These are phyloP conservation scores for Gonapodya sp. DNA, from an alignment of 192 early-diverging fungal species.

Conservation along the genomic window DNA sequence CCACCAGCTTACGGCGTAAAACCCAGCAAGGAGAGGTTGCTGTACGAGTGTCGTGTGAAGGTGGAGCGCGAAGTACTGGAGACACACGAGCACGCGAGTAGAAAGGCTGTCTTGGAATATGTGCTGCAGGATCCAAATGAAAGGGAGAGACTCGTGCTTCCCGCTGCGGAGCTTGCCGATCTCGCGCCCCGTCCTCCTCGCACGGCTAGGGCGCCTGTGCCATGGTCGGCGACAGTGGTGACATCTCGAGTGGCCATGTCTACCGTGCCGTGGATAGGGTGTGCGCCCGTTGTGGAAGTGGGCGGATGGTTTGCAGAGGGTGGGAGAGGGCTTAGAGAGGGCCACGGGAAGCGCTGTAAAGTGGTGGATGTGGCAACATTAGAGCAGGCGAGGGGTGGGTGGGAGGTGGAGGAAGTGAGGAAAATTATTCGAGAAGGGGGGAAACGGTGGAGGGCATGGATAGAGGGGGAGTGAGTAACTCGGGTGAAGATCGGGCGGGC, in stretches of 20 bases:
- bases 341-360: background rate
- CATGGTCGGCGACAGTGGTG: constrained; percentile 39
- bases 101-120: constrained; percentile 46
- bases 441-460: background rate
- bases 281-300: background rate
- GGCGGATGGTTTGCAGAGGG: background rate
- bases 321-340: no score
- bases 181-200: constrained; percentile 22
- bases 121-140: constrained; percentile 43
- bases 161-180: constrained; percentile 4
- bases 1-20: no score
- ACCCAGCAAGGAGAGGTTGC: no score
- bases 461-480: background rate
- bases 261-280: background rate
- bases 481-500: background rate
- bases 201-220: constrained; percentile 46
- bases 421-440: background rate
- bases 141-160: constrained; percentile 35
- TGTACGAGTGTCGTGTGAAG: no score
- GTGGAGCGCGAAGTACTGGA: constrained; percentile 32
- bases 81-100: constrained; percentile 30
- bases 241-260: constrained; percentile 23
- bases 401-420: background rate
- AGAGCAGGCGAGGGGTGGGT: background rate
- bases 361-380: background rate